These are phyloP conservation scores for Leccinum cinnamomeum DNA, from an alignment of 1,284 basidiomycete genomes.

Conservation along the genomic window DNA sequence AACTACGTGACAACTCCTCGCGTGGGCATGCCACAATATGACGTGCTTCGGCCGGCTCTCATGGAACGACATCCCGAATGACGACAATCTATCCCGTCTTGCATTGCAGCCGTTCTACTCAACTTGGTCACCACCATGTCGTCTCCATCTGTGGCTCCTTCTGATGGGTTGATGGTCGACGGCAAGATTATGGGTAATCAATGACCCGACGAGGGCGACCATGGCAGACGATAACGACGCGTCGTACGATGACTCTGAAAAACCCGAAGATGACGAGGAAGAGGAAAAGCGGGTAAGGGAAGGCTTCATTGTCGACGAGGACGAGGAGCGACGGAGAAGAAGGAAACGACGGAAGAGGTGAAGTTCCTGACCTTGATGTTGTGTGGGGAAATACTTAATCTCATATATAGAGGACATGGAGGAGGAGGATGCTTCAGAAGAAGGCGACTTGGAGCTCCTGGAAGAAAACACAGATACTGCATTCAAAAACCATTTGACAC, in stretches of 20 bases:
- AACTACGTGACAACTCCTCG: no score
- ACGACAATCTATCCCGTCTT: neutral
- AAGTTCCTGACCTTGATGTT: slow-evolving; percentile 24
- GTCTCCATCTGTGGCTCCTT: no score
- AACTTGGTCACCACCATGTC: slow-evolving; percentile 49
- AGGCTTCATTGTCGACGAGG: slow-evolving; percentile 86
- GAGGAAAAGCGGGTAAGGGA: slow-evolving; percentile 72
- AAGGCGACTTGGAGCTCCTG: slow-evolving; percentile 93
- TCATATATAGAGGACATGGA: slow-evolving; percentile 29
- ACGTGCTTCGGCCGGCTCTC: no score
- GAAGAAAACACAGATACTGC: slow-evolving; percentile 91
- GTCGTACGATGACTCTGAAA: slow-evolving; percentile 84
- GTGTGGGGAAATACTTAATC: slow-evolving; percentile 15
- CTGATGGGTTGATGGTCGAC: slow-evolving; percentile 37
- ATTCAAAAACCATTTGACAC: slow-evolving; percentile 66
- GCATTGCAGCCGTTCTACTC: neutral
- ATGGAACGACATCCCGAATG: no score
- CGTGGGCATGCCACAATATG: no score
- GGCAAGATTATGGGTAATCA: slow-evolving; percentile 61
- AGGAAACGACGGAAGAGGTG: slow-evolving; percentile 68
- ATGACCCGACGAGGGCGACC: slow-evolving; percentile 49
- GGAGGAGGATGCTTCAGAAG: slow-evolving; percentile 81
- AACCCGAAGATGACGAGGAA: slow-evolving; percentile 78
- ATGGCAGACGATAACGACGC: slow-evolving; percentile 44
- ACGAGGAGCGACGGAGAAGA: slow-evolving; percentile 56